Evolutionary conservation across 495 filamentous ascomycete genomes (phyloP).

Genomic region (Neurospora sp.): DNA sequence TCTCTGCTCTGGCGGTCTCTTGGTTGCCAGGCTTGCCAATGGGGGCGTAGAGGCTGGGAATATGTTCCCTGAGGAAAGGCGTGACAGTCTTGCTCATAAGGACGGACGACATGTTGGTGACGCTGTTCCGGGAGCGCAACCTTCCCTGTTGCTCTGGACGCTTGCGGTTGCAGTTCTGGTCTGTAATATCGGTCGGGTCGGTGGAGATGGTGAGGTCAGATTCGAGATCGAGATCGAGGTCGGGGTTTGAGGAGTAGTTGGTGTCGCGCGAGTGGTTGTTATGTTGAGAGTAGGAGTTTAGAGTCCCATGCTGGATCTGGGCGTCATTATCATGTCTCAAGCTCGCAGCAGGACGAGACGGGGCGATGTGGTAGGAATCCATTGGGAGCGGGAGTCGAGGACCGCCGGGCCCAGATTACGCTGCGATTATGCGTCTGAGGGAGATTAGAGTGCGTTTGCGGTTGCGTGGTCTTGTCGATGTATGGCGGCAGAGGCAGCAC

Average conservation of each 20-base stretch:
- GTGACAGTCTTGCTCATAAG: slow-evolving; percentile 51
- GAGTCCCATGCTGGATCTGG: slow-evolving; percentile 13
- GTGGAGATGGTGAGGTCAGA: no score
- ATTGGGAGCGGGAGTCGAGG: slow-evolving; percentile 11
- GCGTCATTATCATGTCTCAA: slow-evolving; percentile 20
- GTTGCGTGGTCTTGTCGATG: slow-evolving; percentile 20
- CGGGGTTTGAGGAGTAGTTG: not conserved
- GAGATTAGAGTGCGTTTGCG: not conserved
- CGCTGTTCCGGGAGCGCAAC: slow-evolving; percentile 19
- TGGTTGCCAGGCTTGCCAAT: slow-evolving; percentile 26
- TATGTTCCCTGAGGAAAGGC: slow-evolving; percentile 76
- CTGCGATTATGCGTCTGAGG: not conserved
- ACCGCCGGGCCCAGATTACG: slow-evolving; percentile 6
- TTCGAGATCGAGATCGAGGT: no score
- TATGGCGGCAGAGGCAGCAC: slow-evolving; percentile 12
- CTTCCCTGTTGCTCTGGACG: slow-evolving; percentile 32
- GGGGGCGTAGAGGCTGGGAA: slow-evolving; percentile 34
- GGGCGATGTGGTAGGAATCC: slow-evolving; percentile 13
- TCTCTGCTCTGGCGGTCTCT: slow-evolving; percentile 32
- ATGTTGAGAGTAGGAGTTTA: slow-evolving; percentile 4
- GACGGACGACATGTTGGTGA: slow-evolving; percentile 36
- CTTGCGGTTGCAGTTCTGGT: slow-evolving; percentile 30
- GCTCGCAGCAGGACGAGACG: slow-evolving; percentile 10
- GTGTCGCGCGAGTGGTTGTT: not conserved
- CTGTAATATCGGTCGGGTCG: slow-evolving; percentile 1